Percentiles rank a stretch among this genome's conserved stretches.
phyloP scores from a whole-genome alignment of 768 basidiomycete species.

The Lentinula lateritia region DNA sequence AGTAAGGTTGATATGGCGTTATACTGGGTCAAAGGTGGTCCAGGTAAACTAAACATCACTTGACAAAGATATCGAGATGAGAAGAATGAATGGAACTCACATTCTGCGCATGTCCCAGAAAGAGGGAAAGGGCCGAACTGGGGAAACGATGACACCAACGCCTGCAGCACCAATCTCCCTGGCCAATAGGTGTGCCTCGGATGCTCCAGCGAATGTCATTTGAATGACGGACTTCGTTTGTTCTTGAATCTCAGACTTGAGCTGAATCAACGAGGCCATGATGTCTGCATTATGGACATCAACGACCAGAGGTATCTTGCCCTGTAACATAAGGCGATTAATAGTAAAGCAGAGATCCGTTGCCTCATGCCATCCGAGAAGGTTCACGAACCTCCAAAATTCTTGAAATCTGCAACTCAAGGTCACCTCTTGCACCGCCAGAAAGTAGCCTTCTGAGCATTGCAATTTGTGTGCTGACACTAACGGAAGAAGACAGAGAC shows the following conservation, averaged over 20 bases:
- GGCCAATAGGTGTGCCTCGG: slow-evolving; percentile 71
- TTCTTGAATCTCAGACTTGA: slow-evolving; percentile 59
- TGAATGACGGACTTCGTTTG: slow-evolving; percentile 31
- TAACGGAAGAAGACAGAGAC: slow-evolving; percentile 33
- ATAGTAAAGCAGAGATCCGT: background rate
- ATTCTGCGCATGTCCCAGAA: slow-evolving; percentile 62
- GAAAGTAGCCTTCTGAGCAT: slow-evolving; percentile 49
- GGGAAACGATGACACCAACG: slow-evolving; percentile 66
- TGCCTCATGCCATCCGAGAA: background rate
- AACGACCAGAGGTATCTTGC: slow-evolving; percentile 56
- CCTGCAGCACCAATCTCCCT: slow-evolving; percentile 60
- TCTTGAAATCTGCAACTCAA: slow-evolving; percentile 35
- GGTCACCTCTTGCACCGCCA: slow-evolving; percentile 28
- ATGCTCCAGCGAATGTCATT: slow-evolving; percentile 50
- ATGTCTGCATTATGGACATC: slow-evolving; percentile 60
- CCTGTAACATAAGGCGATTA: slow-evolving; percentile 24
- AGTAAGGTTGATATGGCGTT: slow-evolving; percentile 53
- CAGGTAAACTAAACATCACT: slow-evolving; percentile 26
- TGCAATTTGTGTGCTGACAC: slow-evolving; percentile 66
- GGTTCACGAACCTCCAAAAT: slow-evolving; percentile 33
- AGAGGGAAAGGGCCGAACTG: slow-evolving; percentile 62
- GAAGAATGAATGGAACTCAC: slow-evolving; percentile 24
- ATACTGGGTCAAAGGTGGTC: slow-evolving; percentile 40
- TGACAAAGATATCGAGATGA: background rate
- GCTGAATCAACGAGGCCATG: slow-evolving; percentile 57